These are phyloP conservation scores for Musa beccarii DNA, from an alignment of 176 grass and related monocot genomes.

Conservation along the genomic window DNA sequence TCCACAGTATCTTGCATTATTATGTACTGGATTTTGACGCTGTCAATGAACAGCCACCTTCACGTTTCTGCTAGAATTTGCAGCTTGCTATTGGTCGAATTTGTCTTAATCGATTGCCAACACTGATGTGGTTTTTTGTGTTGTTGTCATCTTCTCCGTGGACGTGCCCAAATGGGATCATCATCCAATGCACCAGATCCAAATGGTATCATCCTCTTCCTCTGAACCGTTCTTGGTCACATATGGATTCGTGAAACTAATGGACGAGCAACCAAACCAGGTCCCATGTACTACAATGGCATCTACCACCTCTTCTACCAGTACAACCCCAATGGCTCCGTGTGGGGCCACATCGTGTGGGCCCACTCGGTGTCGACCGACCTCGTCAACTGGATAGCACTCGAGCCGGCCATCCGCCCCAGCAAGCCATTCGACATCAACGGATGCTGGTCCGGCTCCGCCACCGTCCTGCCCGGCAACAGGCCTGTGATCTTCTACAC, in stretches of 20 bases:
- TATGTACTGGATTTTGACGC: no score
- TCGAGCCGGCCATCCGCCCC: slow-evolving; percentile 40
- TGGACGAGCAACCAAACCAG: slow-evolving; percentile 22
- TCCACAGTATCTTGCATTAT: no score
- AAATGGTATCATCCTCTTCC: slow-evolving; percentile 45
- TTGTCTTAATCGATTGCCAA: no score
- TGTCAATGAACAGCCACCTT: no score
- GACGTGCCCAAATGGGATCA: no score
- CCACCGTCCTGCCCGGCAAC: slow-evolving; percentile 40
- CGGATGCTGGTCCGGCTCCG: slow-evolving; percentile 81
- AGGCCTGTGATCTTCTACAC: slow-evolving; percentile 65
- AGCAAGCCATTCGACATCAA: slow-evolving; percentile 41
- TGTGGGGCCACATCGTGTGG: slow-evolving; percentile 75
- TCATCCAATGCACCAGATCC: slow-evolving; percentile 41
- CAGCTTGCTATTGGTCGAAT: no score
- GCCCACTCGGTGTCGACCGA: slow-evolving; percentile 71
- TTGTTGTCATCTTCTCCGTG: background rate
- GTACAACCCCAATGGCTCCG: slow-evolving; percentile 54
- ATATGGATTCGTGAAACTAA: no score
- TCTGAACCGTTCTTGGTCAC: no score
- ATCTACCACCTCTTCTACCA: slow-evolving; percentile 95
- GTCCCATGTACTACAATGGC: slow-evolving; percentile 91
- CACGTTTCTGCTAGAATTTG: no score
- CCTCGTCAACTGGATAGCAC: slow-evolving; percentile 59
- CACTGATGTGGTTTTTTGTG: background rate